Conservation (phyloP, 345 rosid species). For the Syzygium jambos region DNA sequence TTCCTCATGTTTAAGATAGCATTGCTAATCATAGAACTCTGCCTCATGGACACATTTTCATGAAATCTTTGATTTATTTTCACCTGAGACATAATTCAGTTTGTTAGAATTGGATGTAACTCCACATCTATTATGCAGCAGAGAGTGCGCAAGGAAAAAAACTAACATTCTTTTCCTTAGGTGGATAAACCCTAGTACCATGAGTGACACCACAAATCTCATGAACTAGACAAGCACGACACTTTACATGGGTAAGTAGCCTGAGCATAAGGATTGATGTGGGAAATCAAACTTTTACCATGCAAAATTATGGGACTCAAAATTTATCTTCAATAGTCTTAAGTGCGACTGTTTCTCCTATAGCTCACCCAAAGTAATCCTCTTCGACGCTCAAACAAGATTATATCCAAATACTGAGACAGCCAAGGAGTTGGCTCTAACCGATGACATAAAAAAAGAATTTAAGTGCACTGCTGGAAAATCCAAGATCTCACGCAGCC, state of each 20-base stretch:
- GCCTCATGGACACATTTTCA: conserved; percentile 89
- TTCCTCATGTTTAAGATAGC: conserved; percentile 73
- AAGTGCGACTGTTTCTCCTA: neutral
- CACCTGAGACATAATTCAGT: conserved; percentile 31
- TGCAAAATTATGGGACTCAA: neutral
- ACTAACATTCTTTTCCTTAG: neutral
- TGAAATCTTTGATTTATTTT: conserved; percentile 70
- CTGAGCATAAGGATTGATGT: neutral
- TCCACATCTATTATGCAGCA: neutral
- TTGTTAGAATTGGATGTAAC: neutral
- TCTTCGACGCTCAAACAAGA: neutral
- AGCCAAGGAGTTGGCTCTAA: neutral
- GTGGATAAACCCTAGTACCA: neutral
- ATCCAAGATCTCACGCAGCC: neutral
- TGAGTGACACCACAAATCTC: neutral
- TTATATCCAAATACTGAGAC: neutral
- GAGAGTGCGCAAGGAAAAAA: neutral
- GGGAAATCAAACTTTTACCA: neutral
- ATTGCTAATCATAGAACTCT: conserved; percentile 78
- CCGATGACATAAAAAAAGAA: neutral
- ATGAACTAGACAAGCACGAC: neutral
- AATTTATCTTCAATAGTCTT: neutral
- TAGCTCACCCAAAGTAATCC: neutral
- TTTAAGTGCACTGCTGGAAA: neutral
- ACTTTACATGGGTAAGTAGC: neutral